Base-by-base conservation (phyloP, 2,329 filamentous ascomycete species). In the Monilinia fructigena region DNA sequence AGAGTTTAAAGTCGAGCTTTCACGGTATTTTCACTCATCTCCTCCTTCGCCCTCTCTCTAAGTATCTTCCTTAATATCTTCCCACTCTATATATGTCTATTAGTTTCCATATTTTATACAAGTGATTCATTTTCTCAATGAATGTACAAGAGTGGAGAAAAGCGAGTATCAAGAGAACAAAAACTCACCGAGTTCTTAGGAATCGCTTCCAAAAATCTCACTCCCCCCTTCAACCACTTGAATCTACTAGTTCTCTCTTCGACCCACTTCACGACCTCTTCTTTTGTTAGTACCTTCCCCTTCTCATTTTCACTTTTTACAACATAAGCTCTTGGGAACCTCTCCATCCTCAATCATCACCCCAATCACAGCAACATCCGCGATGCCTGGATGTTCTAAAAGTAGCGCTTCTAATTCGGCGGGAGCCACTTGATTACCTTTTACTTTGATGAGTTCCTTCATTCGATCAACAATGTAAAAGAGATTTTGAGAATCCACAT, bases 391-490 rank as follows among this genome's bases (percentile, higher is more conserved):
- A 67, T 82, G 79, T 10, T 73, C 75, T 2, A 82, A 64, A 0
- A 83, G 73, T 42, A 80, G 59, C 1, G 76, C 79, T 73, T 83
- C 81, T 1, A 83, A 73, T 66, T 83, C 0, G 80, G 80, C 80
- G 0, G 81, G 81, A 12, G 81, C 79, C 20, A 83, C 80, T 73
- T 83, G 80, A 45, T 81, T 73, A 1, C 81, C 81, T 69, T 82
- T 82, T 63, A 81, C 81, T 69, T 82, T 82, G 71, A 82, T 82
- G 11, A 82, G 72, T 66, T 82, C 78, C 72, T 80, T 72, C 69
- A 72, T 65, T 2, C 71, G 89, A 75, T 97, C 93, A 1, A 93
- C 96, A 75, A 96, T 93, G 80, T 88, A 97, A 73, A 96, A 91
- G 73, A 94, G 90, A 35, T 90, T 90, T 63, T 90, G 82, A 52